phyloP scores from a whole-genome alignment of 257 asterid species.

The Solanum etuberosum region DNA sequence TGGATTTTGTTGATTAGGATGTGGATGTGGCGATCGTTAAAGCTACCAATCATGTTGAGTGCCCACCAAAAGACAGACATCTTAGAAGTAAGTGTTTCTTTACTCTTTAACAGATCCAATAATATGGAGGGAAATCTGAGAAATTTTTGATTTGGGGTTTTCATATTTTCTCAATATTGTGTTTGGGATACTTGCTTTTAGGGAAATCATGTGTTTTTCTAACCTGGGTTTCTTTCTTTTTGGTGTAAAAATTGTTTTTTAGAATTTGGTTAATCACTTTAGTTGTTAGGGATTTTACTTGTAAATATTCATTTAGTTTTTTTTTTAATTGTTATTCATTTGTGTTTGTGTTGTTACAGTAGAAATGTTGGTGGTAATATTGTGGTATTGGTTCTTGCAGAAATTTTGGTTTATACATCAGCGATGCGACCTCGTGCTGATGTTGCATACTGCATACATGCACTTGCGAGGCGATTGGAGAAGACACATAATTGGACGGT shows the following conservation, averaged over 20 bases:
- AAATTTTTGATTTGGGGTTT: conserved; percentile 19
- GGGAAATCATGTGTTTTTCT: not conserved
- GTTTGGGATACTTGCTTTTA: not conserved
- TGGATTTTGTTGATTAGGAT: conserved; percentile 38
- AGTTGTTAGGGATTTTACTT: not conserved
- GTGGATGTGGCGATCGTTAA: conserved; percentile 97
- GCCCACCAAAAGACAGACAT: conserved; percentile 92
- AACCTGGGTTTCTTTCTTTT: not conserved
- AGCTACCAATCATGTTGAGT: conserved; percentile 96
- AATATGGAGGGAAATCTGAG: not conserved
- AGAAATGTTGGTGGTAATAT: conserved; percentile 13
- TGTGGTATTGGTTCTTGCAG: conserved; percentile 52
- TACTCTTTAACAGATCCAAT: not conserved
- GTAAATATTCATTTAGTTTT: not conserved
- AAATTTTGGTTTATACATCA: conserved; percentile 71
- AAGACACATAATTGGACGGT: conserved; percentile 99
- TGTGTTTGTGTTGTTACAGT: not conserved
- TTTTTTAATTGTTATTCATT: not conserved
- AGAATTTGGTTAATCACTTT: not conserved
- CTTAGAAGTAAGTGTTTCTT: conserved; percentile 53
- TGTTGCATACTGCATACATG: conserved; percentile 93
- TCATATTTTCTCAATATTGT: not conserved
- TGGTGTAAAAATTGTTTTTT: not conserved
- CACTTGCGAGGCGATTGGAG: conserved; percentile 74
- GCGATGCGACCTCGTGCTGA: conserved; percentile 80